A percentile compares a stretch with the other conserved stretches of the same genome.
Conservation (phyloP, 495 filamentous ascomycete species). For the Aspergillus sclerotioniger region DNA sequence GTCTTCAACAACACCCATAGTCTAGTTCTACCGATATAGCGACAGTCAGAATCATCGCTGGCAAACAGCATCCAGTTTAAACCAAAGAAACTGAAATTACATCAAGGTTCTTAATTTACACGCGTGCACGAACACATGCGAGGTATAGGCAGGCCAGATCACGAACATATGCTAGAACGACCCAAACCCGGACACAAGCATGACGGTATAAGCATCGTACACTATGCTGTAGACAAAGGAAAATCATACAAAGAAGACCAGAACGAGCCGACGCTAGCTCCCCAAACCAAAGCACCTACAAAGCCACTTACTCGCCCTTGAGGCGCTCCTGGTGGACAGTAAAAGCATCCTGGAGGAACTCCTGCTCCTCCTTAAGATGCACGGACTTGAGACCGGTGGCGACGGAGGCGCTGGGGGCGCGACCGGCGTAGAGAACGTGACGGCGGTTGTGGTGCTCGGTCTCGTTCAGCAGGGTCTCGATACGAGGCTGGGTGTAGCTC, state of each 20-base stretch:
- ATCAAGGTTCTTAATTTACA: slow-evolving; percentile 29
- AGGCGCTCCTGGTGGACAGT: slow-evolving; percentile 57
- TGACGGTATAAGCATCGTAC: slow-evolving; percentile 28
- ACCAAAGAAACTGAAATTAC: slow-evolving; percentile 15
- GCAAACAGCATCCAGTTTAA: not conserved
- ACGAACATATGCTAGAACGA: slow-evolving; percentile 14
- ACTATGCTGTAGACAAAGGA: slow-evolving; percentile 25
- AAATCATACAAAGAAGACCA: slow-evolving; percentile 31
- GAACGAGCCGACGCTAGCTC: slow-evolving; percentile 27
- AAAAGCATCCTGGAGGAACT: slow-evolving; percentile 77
- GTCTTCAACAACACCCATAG: no score
- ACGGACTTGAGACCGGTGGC: slow-evolving; percentile 87
- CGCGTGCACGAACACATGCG: slow-evolving; percentile 18
- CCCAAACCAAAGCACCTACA: slow-evolving; percentile 21
- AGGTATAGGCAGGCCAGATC: slow-evolving; percentile 26
- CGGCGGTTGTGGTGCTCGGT: slow-evolving; percentile 88
- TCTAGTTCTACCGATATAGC: no score
- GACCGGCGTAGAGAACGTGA: slow-evolving; percentile 95
- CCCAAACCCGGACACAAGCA: slow-evolving; percentile 26
- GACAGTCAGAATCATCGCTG: no score
- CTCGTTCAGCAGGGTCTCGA: slow-evolving; percentile 91
- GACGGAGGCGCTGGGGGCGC: slow-evolving; percentile 84
- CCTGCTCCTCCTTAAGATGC: slow-evolving; percentile 92
- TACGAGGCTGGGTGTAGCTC: slow-evolving; percentile 91
- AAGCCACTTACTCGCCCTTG: slow-evolving; percentile 50